Evolutionary conservation across 768 basidiomycete species (phyloP), one percentile per base, ranked within the genome.

Genomic region (Amanita jacksonii): DNA sequence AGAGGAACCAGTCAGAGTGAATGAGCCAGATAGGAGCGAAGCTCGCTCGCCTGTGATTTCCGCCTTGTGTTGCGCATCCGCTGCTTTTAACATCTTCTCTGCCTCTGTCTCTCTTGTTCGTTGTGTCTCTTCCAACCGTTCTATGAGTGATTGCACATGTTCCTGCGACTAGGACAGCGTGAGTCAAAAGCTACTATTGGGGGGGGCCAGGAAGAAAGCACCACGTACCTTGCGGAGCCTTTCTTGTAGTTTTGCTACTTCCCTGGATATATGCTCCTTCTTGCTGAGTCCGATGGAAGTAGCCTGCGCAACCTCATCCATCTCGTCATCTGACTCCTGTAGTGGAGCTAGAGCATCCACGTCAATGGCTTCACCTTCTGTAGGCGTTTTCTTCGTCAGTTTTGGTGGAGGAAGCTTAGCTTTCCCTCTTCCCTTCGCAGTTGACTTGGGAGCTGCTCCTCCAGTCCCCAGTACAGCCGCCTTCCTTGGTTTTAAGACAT

Each of bases 61-160:
- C 0, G 67, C 68, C 40, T 82, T 70, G 46, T 74, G 74, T 42
- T 76, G 73, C 13, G 63, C 55, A 30, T 67, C 66, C 42, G 74
- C 63, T 10, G 74, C 65, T 45, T 68, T 63, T 38, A 79, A 54
- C 10, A 70, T 55, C 45, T 69, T 62, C 52, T 89, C 85, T 22
- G 82, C 63, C 48, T 87, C 86, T 4, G 84, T 83, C 31, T 67
- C 58, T 35, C 82, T 73, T 31, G 79, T 61, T 25, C 69, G 65
- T 41, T 74, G 68, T 5, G 76, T 56, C 47, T 84, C 77, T 32
- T 85, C 73, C 13, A 87, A 50, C 45, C 81, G 78, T 13, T 64
- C 58, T 27, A 67, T 64, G 1, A 86, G 55, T 19, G 65, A 57
- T 23, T 70, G 63, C 18, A 72, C 67, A 38, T 72, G 70, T n/a